Percentiles rank a stretch among this genome's conserved stretches.
These are phyloP conservation scores for Quercus gilva DNA, from an alignment of 306 rosid species.

Conservation along the genomic window DNA sequence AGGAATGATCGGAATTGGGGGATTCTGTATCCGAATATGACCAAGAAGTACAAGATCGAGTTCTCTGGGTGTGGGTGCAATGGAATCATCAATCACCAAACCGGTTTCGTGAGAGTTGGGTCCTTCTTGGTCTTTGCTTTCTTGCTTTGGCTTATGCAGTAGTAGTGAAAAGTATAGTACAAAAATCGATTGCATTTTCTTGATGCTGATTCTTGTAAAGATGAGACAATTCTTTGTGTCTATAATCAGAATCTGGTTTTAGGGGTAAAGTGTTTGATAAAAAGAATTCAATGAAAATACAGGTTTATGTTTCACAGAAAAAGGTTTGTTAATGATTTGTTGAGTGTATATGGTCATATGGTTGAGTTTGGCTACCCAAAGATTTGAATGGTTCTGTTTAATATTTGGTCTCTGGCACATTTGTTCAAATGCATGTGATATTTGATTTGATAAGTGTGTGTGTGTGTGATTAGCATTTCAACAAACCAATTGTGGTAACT, in stretches of 20 bases:
- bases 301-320: background rate
- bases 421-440: too few relatives aligned
- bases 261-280: background rate
- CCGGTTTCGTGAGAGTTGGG: constrained; percentile 4
- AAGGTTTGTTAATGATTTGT: background rate
- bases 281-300: background rate
- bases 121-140: constrained; percentile 12
- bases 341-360: too few relatives aligned
- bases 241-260: background rate
- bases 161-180: too few relatives aligned
- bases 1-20: constrained; percentile 63
- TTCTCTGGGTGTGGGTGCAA: constrained; percentile 43
- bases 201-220: background rate
- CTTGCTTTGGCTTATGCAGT: background rate
- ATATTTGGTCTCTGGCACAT: too few relatives aligned
- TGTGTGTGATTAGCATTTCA: too few relatives aligned
- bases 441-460: too few relatives aligned
- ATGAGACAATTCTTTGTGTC: background rate
- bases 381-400: too few relatives aligned
- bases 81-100: background rate
- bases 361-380: too few relatives aligned
- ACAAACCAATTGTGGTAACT: too few relatives aligned
- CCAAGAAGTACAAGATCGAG: constrained; percentile 54
- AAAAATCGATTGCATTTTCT: too few relatives aligned
- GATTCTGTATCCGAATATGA: constrained; percentile 58